These are phyloP conservation scores for Zygotorulaspora sp. DNA, from an alignment of 805 yeast species.

Conservation along the genomic window DNA sequence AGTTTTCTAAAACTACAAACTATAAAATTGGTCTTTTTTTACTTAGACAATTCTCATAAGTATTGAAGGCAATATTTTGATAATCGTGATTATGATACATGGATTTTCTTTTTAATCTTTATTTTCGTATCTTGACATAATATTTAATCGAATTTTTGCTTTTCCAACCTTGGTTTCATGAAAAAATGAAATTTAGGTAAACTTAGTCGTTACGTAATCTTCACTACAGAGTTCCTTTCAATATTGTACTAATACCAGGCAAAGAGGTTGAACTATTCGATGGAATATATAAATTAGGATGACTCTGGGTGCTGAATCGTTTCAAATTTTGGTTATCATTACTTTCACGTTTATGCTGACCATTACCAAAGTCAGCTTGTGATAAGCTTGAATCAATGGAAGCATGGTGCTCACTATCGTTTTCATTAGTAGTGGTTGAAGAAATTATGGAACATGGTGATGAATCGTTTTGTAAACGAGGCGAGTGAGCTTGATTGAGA, in stretches of 20 bases:
- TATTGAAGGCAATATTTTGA: too few relatives aligned
- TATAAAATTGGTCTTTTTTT: background rate
- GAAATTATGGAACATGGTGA: slow-evolving; percentile 22
- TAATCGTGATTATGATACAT: too few relatives aligned
- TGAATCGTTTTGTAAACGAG: slow-evolving; percentile 16
- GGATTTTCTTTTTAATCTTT: too few relatives aligned
- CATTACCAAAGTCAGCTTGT: background rate
- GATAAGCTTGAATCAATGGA: background rate
- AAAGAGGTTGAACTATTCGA: slow-evolving; percentile 17
- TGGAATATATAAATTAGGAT: slow-evolving; percentile 5
- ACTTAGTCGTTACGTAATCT: too few relatives aligned
- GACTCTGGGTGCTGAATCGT: slow-evolving; percentile 6
- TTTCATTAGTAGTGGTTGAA: slow-evolving; percentile 15
- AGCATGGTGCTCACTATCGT: slow-evolving; percentile 5
- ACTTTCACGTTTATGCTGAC: slow-evolving; percentile 5
- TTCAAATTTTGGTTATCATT: slow-evolving; percentile 4
- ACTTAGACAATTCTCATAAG: background rate
- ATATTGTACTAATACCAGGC: slow-evolving; percentile 29
- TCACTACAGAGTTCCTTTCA: slow-evolving; percentile 23
- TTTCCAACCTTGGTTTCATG: too few relatives aligned
- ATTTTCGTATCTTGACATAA: too few relatives aligned
- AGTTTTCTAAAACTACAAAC: background rate
- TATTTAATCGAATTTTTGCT: too few relatives aligned
- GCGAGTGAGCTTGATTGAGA: slow-evolving; percentile 11
- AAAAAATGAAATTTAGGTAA: too few relatives aligned